Evolutionary conservation across 2,329 filamentous ascomycete genomes (phyloP), one percentile per base, ranked within the genome.

Genomic region (Apiospora arundinis): DNA sequence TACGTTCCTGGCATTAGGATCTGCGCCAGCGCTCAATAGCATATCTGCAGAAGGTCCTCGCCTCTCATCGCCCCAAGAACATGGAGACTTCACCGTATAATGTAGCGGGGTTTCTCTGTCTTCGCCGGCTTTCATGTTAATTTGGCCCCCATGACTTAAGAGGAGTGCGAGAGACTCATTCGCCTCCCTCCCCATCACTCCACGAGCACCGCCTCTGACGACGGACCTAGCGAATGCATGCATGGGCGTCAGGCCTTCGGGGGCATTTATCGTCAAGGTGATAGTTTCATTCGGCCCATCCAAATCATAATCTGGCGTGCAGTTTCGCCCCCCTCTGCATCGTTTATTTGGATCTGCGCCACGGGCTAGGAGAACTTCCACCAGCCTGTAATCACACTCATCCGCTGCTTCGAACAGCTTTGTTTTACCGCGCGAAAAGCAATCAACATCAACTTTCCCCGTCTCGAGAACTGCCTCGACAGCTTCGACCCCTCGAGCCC

Each of bases 21-120:
- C 65, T n/a, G 65, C 65, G 7, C 65, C 65, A 7, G 65, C 65
- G 11, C 45, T 32, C 23, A 67, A 46, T 7, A 67, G 65, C 65
- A 67, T 45, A 25, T 67, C 28, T 45, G 37, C 14, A 18, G 45
- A 7, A 9, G 11, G 21, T 67, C 23, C 23, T 48, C 21, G 21
- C 2, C 21, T 48, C n/a, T 48, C 21, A 16, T 28, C 23, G 21
- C 23, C 28, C 65, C 45, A 52, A 7, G 1, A 16, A 1, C 2
- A 12, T 16, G 28, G 11, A 52, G 11, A 18, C 2, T 32, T 7
- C 9, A 67, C 65, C 14, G 65, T 40, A 28, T 12, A 46, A 67
- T 67, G 65, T 23, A 67, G 21, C 23, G 65, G 65, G 7, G 65
- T 67, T 21, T 40, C 4, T 18, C 28, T 67, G 8, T 45, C 37